A percentile compares a stretch with the other conserved stretches of the same genome.
Conservation (phyloP, 1,284 basidiomycete species). For the Trametes versicolor region DNA sequence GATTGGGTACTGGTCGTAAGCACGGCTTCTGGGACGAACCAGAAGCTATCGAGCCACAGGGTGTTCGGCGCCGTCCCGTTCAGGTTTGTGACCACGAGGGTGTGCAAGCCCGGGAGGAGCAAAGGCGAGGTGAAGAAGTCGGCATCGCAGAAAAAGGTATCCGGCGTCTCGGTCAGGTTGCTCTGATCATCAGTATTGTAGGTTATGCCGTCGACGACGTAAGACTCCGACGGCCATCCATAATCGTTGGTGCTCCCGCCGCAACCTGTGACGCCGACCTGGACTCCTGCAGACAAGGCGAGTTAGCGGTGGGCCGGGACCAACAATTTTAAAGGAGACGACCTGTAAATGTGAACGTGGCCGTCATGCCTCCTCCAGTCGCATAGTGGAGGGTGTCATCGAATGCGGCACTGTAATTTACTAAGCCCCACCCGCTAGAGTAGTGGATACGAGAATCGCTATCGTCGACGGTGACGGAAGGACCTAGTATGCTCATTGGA, state of each 20-base stretch:
- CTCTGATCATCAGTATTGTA: slow-evolving; percentile 13
- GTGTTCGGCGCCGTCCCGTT: slow-evolving; percentile 35
- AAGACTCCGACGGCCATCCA: slow-evolving; percentile 28
- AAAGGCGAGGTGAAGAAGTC: slow-evolving; percentile 31
- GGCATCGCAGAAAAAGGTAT: slow-evolving; percentile 8
- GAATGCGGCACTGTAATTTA: neutral
- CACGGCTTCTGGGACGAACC: slow-evolving; percentile 12
- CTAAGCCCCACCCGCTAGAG: neutral
- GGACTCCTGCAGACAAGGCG: slow-evolving; percentile 23
- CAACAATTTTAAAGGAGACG: neutral
- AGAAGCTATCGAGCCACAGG: slow-evolving; percentile 35
- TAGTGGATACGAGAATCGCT: neutral
- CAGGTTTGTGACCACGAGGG: slow-evolving; percentile 31
- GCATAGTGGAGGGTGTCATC: neutral
- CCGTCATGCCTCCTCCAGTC: neutral
- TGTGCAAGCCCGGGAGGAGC: slow-evolving; percentile 26
- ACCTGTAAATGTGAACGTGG: neutral
- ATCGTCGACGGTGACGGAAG: neutral
- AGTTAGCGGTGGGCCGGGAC: neutral
- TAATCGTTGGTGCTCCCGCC: slow-evolving; percentile 20
- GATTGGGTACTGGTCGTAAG: neutral
- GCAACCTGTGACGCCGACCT: slow-evolving; percentile 31
- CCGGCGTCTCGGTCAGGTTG: slow-evolving; percentile 23
- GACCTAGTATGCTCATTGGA: neutral
- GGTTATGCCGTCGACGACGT: slow-evolving; percentile 26